Evolutionary conservation across 805 yeast species (phyloP), one percentile per base, ranked within the genome.

Genomic region (Candida incommunis): DNA sequence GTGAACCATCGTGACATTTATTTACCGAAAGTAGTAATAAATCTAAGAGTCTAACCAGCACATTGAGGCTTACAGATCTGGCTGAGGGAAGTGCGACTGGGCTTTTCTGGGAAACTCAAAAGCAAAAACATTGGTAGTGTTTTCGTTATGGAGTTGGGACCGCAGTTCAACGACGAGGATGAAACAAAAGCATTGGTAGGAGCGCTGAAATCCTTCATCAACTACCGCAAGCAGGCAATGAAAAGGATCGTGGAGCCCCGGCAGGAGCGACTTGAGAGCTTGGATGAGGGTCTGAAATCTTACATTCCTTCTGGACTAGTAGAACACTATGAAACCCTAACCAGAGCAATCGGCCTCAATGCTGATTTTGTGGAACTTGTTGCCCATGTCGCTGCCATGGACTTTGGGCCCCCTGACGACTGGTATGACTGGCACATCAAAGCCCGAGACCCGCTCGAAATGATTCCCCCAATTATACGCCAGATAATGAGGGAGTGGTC

Each of bases 401-500:
- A 46, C 22, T 54, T 56, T 45, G 52, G 44, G 7, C 54, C 57
- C 4, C 56, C 56, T 5, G 48, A 46, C 20, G 52, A 54, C 22
- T 22, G 41, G 22, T 22, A 25, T 16, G 43, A 44, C 16, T 53
- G 57, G 50, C 37, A 41, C n/a, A 7, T 22, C 5, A 21, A 45
- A 2, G 21, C 26, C 18, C 29, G 43, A 2, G 83, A 78, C 48
- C 68, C 65, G 43, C 13, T 31, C 20, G 80, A 74, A 43, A 79
- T 79, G 58, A 80, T 78, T 3, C 58, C 72, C 41, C 66, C 78
- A 1, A 65, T 77, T 0, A 56, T 82, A 52, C 62, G 74, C 40
- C 96, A 90, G 61, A 71, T 74, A 47, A 73, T 78, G 7, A 65
- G 96, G 43, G 96, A 90, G 57, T 90, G 96, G 95, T 65, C 80